A percentile compares a stretch with the other conserved stretches of the same genome.
phyloP scores from a whole-genome alignment of 208 protist genomes.

The Herpetomonas tarakana region DNA sequence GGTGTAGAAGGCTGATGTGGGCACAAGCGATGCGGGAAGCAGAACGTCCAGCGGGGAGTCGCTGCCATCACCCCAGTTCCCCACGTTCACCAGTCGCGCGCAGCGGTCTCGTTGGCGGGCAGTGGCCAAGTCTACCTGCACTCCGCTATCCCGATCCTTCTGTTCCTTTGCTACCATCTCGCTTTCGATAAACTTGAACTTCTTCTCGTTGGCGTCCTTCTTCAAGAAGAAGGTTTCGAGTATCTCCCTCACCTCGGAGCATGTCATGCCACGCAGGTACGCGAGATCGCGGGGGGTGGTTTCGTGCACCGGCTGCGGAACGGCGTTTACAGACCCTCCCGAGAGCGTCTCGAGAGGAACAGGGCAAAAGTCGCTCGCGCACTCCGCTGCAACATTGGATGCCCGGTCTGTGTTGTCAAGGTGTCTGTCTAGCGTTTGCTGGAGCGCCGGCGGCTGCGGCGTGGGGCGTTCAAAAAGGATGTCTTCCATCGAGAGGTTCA shows the following conservation, averaged over 20 bases:
- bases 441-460: no score
- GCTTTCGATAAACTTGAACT: conserved; percentile 21
- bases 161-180: conserved; percentile 7
- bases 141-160: background rate
- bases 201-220: conserved; percentile 23
- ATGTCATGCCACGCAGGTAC: conserved; percentile 55
- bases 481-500: conserved; percentile 27
- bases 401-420: no score
- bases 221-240: conserved; percentile 60
- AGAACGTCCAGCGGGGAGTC: conserved; percentile 42
- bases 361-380: background rate
- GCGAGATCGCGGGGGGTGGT: conserved; percentile 18
- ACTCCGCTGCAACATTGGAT: no score
- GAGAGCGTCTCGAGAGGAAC: conserved; percentile 12
- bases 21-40: conserved; percentile 54
- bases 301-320: conserved; percentile 9
- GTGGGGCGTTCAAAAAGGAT: conserved; percentile 20
- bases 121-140: background rate
- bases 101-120: conserved; percentile 31
- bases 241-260: conserved; percentile 51
- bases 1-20: conserved; percentile 8
- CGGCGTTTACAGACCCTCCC: conserved; percentile 20
- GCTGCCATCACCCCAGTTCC: conserved; percentile 33
- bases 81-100: conserved; percentile 42
- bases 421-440: background rate